phyloP scores from a whole-genome alignment of 75 land plant species.

The Ceratopteris richardii region DNA sequence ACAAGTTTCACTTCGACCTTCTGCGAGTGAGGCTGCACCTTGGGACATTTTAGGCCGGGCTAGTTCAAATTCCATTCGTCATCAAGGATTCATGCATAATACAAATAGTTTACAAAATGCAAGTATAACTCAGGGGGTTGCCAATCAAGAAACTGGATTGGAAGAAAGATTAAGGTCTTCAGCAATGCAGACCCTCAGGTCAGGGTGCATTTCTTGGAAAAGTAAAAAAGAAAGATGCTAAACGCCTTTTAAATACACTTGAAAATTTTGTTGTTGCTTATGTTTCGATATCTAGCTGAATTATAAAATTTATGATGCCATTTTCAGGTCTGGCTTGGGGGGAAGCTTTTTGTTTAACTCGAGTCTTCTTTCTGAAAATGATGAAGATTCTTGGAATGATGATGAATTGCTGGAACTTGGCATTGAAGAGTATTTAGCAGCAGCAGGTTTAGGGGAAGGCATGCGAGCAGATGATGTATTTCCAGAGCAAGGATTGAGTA shows the following conservation, averaged over 20 bases:
- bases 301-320: background rate
- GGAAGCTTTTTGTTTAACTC: background rate
- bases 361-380: slow-evolving; percentile 26
- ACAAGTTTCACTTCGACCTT: too few species aligned
- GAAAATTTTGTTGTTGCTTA: background rate
- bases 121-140: slow-evolving; percentile 6
- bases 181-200: slow-evolving; percentile 44
- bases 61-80: too few species aligned
- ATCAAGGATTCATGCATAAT: too few species aligned
- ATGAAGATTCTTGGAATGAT: slow-evolving; percentile 35
- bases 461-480: background rate
- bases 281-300: background rate
- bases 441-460: slow-evolving; percentile 6
- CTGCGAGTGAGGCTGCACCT: too few species aligned
- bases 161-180: slow-evolving; percentile 67
- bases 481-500: slow-evolving; percentile 21
- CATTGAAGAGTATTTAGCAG: slow-evolving; percentile 14
- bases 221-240: background rate
- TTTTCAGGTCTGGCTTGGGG: background rate
- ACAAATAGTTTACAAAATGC: too few species aligned
- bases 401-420: slow-evolving; percentile 10
- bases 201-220: background rate
- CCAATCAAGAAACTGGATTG: slow-evolving; percentile 36
- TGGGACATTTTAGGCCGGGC: too few species aligned
- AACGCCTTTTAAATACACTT: background rate